Conservation (phyloP, 108 stramenopile species). For the Skeletonema tropicum region DNA sequence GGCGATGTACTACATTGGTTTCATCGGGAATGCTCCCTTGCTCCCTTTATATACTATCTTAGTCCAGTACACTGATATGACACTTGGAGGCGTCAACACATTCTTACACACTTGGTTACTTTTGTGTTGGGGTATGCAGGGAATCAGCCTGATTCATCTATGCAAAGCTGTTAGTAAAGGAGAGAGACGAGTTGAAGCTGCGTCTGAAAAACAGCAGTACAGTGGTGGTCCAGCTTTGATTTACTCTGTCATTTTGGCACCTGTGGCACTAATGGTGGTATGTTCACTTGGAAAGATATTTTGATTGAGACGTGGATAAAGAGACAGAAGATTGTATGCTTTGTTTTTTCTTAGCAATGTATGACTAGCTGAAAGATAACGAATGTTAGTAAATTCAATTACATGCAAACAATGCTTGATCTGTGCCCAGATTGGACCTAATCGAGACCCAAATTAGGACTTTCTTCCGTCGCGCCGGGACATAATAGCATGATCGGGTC, state of each 20-base stretch:
- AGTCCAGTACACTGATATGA: conserved; percentile 69
- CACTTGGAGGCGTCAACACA: conserved; percentile 68
- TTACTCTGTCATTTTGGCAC: not conserved
- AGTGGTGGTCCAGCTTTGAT: not conserved
- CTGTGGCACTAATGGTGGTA: not conserved
- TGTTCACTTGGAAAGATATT: not conserved
- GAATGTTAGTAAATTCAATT: too few relatives aligned
- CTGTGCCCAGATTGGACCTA: too few relatives aligned
- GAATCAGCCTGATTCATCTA: conserved; percentile 56
- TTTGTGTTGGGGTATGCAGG: conserved; percentile 84
- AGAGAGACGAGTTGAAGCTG: not conserved
- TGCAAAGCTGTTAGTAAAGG: conserved; percentile 21
- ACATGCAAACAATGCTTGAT: too few relatives aligned
- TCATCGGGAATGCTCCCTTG: conserved; percentile 79
- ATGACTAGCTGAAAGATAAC: not conserved
- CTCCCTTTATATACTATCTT: conserved; percentile 84
- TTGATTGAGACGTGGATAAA: not conserved
- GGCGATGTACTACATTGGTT: conserved; percentile 65
- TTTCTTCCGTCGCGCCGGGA: too few relatives aligned
- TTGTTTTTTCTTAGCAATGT: not conserved
- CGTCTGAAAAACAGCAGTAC: not conserved
- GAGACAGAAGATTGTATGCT: not conserved
- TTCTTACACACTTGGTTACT: conserved; percentile 79
- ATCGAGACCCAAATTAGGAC: too few relatives aligned
- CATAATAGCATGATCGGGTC: too few relatives aligned